These are phyloP conservation scores for Kernera saxatilis DNA, from an alignment of 345 rosid genomes.

Conservation along the genomic window DNA sequence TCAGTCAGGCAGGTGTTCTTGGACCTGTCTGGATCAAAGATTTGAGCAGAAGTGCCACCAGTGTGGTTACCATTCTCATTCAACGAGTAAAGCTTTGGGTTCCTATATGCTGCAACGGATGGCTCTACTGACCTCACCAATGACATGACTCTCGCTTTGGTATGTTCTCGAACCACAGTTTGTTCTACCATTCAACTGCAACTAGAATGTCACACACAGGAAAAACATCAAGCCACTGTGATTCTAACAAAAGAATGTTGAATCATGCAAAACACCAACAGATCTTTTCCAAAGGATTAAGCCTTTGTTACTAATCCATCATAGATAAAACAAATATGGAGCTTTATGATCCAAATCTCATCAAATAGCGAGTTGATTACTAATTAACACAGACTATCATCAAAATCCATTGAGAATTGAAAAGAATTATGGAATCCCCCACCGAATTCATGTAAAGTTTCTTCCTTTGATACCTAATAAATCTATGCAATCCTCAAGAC, in stretches of 20 bases:
- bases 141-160: slow-evolving; percentile 45
- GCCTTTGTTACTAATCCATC: neutral
- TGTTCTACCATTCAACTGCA: slow-evolving; percentile 25
- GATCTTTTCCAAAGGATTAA: neutral
- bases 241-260: neutral
- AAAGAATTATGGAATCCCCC: neutral
- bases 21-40: slow-evolving; percentile 47
- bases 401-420: neutral
- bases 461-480: neutral
- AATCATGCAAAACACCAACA: neutral
- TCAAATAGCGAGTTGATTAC: neutral
- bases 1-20: slow-evolving; percentile 48
- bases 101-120: slow-evolving; percentile 45
- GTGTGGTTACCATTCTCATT: slow-evolving; percentile 41
- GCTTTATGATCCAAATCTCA: slow-evolving; percentile 4
- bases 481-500: neutral
- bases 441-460: neutral
- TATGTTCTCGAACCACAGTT: slow-evolving; percentile 20
- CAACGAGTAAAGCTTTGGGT: slow-evolving; percentile 49
- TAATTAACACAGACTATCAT: neutral
- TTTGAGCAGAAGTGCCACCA: slow-evolving; percentile 41
- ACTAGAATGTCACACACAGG: neutral
- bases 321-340: neutral
- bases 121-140: slow-evolving; percentile 60
- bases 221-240: slow-evolving; percentile 1